Conservation (phyloP, 805 yeast species). For the Ogataea degrootiae region DNA sequence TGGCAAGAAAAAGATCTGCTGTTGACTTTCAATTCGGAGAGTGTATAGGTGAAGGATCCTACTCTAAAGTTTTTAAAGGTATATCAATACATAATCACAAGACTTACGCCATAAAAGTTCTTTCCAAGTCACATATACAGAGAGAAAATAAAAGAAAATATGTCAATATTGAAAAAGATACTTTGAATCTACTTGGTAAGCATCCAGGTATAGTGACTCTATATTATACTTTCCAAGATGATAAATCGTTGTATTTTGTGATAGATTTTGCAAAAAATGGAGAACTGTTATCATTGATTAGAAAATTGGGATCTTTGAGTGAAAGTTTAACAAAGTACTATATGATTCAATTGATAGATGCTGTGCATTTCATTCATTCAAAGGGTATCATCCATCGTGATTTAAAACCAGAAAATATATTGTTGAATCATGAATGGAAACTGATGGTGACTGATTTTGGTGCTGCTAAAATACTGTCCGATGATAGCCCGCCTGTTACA, state of each 20-base stretch:
- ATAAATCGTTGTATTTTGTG: slow-evolving; percentile 80
- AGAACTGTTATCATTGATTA: slow-evolving; percentile 77
- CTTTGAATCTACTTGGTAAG: slow-evolving; percentile 79
- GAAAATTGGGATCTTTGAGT: slow-evolving; percentile 71
- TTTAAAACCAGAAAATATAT: slow-evolving; percentile 88
- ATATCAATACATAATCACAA: slow-evolving; percentile 67
- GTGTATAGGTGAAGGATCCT: slow-evolving; percentile 91
- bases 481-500: slow-evolving; percentile 12
- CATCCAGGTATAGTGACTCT: slow-evolving; percentile 94
- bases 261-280: slow-evolving; percentile 94
- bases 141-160: slow-evolving; percentile 92
- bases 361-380: slow-evolving; percentile 81
- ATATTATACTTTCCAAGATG: slow-evolving; percentile 93
- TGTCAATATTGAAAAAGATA: slow-evolving; percentile 90
- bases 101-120: slow-evolving; percentile 85
- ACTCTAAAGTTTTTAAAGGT: slow-evolving; percentile 89
- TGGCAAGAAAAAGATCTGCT: slow-evolving; percentile 50
- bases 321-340: slow-evolving; percentile 76
- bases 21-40: slow-evolving; percentile 87
- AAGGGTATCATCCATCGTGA: slow-evolving; percentile 92
- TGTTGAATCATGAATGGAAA: slow-evolving; percentile 80
- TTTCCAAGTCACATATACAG: slow-evolving; percentile 89
- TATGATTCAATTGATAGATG: slow-evolving; percentile 83
- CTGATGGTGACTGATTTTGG: slow-evolving; percentile 95
- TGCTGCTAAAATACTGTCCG: slow-evolving; percentile 78